Evolutionary conservation across 164 flowering plant species (phyloP).

Genomic region (Chimonanthus praecox): DNA sequence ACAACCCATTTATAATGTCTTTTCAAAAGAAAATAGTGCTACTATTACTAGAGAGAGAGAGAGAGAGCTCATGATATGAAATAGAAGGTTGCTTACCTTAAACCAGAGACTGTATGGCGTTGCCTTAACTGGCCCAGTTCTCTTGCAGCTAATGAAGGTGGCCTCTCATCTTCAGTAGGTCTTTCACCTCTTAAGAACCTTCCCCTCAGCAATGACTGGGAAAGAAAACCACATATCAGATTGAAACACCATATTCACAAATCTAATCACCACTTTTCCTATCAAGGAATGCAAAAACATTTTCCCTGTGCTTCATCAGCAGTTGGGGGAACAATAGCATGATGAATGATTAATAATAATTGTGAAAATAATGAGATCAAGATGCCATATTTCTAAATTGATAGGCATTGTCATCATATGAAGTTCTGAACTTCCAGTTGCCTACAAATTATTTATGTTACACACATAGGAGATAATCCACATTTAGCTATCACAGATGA

Average conservation of each 20-base stretch:
- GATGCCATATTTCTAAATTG: neutral
- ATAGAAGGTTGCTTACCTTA: conserved; percentile 45
- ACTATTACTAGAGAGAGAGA: no score
- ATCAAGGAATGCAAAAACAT: neutral
- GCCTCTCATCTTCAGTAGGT: conserved; percentile 47
- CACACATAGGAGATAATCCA: neutral
- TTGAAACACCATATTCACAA: conserved; percentile 1
- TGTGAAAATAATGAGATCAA: neutral
- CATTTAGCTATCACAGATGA: neutral
- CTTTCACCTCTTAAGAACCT: conserved; percentile 72
- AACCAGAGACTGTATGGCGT: conserved; percentile 77
- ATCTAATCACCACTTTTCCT: neutral
- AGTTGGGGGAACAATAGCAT: neutral
- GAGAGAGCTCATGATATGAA: neutral
- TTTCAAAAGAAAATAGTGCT: no score
- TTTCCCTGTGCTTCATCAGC: neutral
- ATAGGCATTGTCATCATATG: neutral
- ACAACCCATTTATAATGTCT: no score
- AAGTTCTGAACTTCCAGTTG: neutral
- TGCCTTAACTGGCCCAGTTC: conserved; percentile 80
- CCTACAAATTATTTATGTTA: neutral
- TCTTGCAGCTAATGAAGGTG: conserved; percentile 58
- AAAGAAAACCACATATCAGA: conserved; percentile 11
- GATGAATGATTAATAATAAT: neutral
- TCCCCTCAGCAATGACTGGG: conserved; percentile 77